Evolutionary conservation across 1,284 basidiomycete species (phyloP).

Genomic region (Rugosomyces carneus): DNA sequence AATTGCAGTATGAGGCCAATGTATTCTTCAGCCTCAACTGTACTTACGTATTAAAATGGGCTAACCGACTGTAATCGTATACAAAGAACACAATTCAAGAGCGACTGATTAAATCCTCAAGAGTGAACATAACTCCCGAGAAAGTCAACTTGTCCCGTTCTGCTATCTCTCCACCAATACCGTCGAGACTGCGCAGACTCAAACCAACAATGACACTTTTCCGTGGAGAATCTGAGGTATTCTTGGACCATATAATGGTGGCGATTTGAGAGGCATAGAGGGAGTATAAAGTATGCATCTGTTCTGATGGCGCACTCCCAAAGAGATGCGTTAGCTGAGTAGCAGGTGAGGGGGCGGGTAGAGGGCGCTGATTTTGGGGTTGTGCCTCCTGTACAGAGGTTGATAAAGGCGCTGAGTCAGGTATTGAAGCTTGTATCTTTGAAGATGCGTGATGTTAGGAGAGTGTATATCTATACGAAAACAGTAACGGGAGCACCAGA

Average conservation of each 20-base stretch:
- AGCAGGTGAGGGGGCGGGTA: slow-evolving; percentile 68
- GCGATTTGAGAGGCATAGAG: slow-evolving; percentile 85
- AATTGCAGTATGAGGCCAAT: no score
- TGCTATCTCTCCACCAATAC: slow-evolving; percentile 26
- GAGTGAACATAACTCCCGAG: slow-evolving; percentile 59
- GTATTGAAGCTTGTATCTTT: slow-evolving; percentile 80
- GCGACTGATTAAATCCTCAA: slow-evolving; percentile 38
- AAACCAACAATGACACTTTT: slow-evolving; percentile 64
- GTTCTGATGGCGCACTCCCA: slow-evolving; percentile 60
- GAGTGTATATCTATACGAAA: slow-evolving; percentile 5
- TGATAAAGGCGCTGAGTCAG: slow-evolving; percentile 57
- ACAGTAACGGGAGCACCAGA: slow-evolving; percentile 45
- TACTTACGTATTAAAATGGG: no score
- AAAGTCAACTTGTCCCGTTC: slow-evolving; percentile 56
- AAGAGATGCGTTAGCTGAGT: slow-evolving; percentile 74
- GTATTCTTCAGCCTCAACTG: no score
- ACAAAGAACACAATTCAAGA: no score
- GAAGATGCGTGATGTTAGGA: not conserved
- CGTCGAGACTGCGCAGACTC: slow-evolving; percentile 43
- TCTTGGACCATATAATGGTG: slow-evolving; percentile 70
- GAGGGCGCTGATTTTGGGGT: slow-evolving; percentile 29
- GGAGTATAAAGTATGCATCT: slow-evolving; percentile 67
- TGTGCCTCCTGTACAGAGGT: slow-evolving; percentile 33
- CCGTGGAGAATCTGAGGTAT: slow-evolving; percentile 36
- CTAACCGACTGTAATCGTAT: no score